Base-by-base conservation (phyloP, 257 asterid genomes). In the Solanum chilense region DNA sequence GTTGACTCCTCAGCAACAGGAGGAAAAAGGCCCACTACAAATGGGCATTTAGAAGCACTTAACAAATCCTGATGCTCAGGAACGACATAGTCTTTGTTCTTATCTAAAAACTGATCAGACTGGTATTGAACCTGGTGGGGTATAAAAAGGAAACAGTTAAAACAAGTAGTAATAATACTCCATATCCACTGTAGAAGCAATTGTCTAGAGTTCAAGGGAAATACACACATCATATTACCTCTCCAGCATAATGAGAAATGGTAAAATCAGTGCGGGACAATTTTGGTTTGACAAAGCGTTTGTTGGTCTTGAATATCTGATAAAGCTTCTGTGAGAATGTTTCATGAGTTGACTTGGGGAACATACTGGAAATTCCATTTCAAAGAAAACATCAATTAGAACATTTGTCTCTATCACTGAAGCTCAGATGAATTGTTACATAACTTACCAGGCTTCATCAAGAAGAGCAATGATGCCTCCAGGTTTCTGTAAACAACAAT, bases 401-500 rank as follows among this genome's bases (percentile, higher is more conserved):
- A 52, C 37, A 73, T 60, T 56, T 12, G 15, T 35, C 52, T 39
- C 84, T 33, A 47, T 29, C 69, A 52, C 27, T 45, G 41, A 35
- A 70, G 56, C 47, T 49, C 88, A 39, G 58, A 44, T 37, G 45
- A 58, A 20, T 49, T 81, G 64, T 66, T 21, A 37, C 27, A 81
- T 35, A 49, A 33, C 88, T 60, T 89, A 95, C 99, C 99, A 97
- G 82, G 99, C 99, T 90, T 97, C 99, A 87, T 97, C 99, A 77
- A 97, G 99, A 90, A 97, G 99, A 88, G 99, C 94, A 88, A 97
- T 31, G 85, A 97, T 95, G 85, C 99, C 99, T 90, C 99, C 99
- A 90, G 99, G 99, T 92, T 97, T 97, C 99, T 97, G 99, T 90
- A 87, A 88, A 88, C 87, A 86, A 82, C 88, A 86, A 45, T n/a